phyloP scores from a whole-genome alignment of 257 asterid species.

The Galeopsis tetrahit region DNA sequence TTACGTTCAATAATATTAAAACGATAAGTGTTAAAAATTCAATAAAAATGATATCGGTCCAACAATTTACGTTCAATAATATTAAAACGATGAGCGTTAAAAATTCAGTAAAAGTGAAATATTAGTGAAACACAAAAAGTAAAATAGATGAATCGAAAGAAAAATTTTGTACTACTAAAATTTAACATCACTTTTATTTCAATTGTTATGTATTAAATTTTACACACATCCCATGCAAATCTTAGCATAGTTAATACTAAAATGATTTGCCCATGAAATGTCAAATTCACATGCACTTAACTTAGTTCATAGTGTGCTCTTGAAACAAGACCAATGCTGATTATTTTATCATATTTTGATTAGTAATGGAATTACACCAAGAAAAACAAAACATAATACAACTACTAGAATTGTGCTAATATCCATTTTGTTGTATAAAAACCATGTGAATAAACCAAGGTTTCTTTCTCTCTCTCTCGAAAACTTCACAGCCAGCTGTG shows the following conservation, averaged over 20 bases:
- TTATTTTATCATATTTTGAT: conserved; percentile 24
- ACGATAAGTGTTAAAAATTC: too few relatives aligned
- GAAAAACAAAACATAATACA: not conserved
- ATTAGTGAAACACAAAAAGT: too few relatives aligned
- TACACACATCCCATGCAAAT: not conserved
- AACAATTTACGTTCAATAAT: too few relatives aligned
- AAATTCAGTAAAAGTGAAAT: too few relatives aligned
- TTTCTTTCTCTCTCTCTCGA: conserved; percentile 47
- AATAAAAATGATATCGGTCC: too few relatives aligned
- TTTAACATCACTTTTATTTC: too few relatives aligned
- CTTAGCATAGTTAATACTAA: not conserved
- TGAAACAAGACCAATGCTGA: conserved; percentile 30
- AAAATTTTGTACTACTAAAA: too few relatives aligned
- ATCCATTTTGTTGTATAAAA: conserved; percentile 27
- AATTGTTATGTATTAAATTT: not conserved
- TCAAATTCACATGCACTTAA: conserved; percentile 16
- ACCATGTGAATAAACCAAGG: conserved; percentile 55
- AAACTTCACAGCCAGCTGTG: conserved; percentile 67
- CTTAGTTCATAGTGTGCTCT: conserved; percentile 25
- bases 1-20: too few relatives aligned
- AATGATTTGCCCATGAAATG: not conserved
- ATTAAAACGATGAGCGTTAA: too few relatives aligned
- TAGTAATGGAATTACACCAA: conserved; percentile 4
- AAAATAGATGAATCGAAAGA: too few relatives aligned
- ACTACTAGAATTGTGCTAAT: conserved; percentile 24